Base-by-base conservation (phyloP, 345 rosid genomes). In the Pugionium cornutum region DNA sequence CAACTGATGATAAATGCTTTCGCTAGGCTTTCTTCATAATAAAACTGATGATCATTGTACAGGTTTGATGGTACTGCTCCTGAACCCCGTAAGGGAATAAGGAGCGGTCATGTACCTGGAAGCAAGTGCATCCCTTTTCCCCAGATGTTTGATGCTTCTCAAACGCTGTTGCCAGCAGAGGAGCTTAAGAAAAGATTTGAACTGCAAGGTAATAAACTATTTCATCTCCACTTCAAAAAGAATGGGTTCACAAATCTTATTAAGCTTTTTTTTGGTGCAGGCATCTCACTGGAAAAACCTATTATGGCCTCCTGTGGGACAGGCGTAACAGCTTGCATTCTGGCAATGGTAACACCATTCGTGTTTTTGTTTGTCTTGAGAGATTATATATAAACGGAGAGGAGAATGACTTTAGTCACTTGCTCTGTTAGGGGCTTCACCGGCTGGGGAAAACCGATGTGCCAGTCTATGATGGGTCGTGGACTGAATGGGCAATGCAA, bases 401-500 rank as follows among this genome's bases (percentile, higher is more conserved):
- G n/a, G 25, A 68, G 32, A 51, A 45, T 47, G 46, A 74, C 8
- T 18, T 35, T 30, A 7, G 36, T 68, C 0, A 26, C 27, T 62
- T 63, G 50, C 40, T 49, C 36, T 8, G 68, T 58, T 75, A 95
- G 97, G 97, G 99, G 57, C 83, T 95, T 42, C 89, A 89, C 69
- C 92, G 92, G 53, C 79, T 95, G n/a, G 97, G 97, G 62, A 90
- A 87, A 78, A 66, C 78, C 37, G 87, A 95, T 58, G 96, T 87
- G 55, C 81, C 96, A 1, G 81, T 91, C 4, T 95, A 95, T 39
- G 99, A 95, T 75, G 99, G 99, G 35, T 91, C 97, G 8, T 95
- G 97, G 99, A 95, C 96, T 1, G 99, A 95, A 79, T 95, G 97
- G 97, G 99, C 89, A 54, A 85, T 80, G 2, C 72, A 84, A 10